Evolutionary conservation across 306 rosid species (phyloP).

Genomic region (Morella rubra): DNA sequence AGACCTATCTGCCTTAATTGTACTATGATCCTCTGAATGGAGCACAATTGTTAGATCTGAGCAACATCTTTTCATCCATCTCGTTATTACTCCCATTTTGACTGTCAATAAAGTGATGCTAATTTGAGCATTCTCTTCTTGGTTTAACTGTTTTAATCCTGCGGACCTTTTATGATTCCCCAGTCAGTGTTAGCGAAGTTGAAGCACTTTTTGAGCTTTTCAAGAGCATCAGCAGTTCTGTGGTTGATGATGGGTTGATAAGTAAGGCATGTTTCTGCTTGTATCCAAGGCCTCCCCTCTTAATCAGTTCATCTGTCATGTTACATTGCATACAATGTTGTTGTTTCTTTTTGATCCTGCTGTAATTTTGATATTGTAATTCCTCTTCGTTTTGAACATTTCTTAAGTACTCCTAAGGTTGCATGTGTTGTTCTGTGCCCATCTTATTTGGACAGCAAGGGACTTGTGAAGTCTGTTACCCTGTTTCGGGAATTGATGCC

Average conservation of each 20-base stretch:
- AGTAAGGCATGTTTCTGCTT: constrained; percentile 58
- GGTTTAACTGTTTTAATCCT: constrained; percentile 16
- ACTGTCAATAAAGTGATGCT: neutral
- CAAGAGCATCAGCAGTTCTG: constrained; percentile 76
- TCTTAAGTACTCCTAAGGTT: constrained; percentile 2
- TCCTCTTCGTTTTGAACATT: neutral
- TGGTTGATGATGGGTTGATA: constrained; percentile 83
- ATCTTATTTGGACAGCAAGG: constrained; percentile 1
- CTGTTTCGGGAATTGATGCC: neutral
- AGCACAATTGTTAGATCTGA: neutral
- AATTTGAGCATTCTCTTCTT: neutral
- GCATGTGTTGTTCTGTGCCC: neutral
- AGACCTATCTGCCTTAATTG: neutral
- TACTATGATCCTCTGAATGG: neutral
- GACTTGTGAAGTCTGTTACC: neutral
- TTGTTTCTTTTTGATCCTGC: constrained; percentile 9
- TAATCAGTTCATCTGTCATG: neutral
- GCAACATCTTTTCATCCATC: neutral
- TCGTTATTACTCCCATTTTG: neutral
- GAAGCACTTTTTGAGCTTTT: constrained; percentile 92
- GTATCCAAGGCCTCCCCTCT: neutral
- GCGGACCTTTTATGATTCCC: constrained; percentile 27
- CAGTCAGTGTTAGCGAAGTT: constrained; percentile 83
- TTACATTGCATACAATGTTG: neutral
- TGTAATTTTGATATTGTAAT: neutral